Percentiles rank a stretch among this genome's conserved stretches.
phyloP scores from a whole-genome alignment of 2,329 filamentous ascomycete species.

The Cadophora malorum region DNA sequence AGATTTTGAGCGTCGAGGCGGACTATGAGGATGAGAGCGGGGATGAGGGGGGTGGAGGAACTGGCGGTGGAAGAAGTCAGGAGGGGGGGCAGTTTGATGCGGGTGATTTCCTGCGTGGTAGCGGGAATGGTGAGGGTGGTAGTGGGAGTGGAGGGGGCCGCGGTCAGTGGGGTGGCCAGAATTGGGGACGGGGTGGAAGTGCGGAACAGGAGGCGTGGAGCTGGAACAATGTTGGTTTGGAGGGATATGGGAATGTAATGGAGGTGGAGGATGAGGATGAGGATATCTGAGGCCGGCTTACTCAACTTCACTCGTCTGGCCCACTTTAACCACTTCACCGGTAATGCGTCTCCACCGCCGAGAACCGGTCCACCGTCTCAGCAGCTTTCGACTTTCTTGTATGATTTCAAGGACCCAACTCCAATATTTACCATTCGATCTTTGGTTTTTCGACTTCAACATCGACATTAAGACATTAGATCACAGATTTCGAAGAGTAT shows the following conservation, averaged over 20 bases:
- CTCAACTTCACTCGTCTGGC: neutral
- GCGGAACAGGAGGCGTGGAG: neutral
- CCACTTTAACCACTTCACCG: no score
- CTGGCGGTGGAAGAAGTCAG: neutral
- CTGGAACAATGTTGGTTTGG: conserved; percentile 4
- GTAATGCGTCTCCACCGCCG: no score
- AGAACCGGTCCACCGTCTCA: no score
- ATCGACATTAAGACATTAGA: no score
- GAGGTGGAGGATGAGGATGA: conserved; percentile 8
- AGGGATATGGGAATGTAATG: conserved; percentile 10
- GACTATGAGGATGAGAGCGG: conserved; percentile 39
- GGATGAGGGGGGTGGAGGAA: neutral
- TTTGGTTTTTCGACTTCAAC: conserved; percentile 6
- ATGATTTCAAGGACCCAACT: no score
- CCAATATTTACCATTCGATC: no score
- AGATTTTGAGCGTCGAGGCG: conserved; percentile 34
- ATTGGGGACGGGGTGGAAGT: neutral
- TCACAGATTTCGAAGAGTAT: no score
- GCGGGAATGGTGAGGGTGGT: neutral
- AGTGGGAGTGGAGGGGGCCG: neutral
- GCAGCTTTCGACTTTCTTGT: no score
- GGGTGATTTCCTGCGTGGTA: neutral
- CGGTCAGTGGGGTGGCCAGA: neutral
- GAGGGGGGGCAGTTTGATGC: neutral
- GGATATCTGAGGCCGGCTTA: neutral